phyloP scores from a whole-genome alignment of 2,329 filamentous ascomycete species.

The Cladosporium sp. region DNA sequence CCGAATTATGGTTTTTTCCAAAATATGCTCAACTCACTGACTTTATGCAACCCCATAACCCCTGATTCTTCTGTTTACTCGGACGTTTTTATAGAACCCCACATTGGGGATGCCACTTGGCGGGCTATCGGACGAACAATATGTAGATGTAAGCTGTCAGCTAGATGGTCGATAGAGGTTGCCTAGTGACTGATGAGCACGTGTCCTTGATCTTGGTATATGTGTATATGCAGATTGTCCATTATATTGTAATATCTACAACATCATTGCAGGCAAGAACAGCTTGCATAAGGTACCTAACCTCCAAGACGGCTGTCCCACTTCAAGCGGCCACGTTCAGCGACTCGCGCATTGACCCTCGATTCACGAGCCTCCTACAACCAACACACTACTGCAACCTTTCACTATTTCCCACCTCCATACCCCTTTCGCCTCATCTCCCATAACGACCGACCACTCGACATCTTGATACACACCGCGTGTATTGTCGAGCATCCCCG shows the following conservation, averaged over 20 bases:
- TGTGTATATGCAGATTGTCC: neutral
- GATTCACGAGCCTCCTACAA: constrained; percentile 16
- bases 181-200: neutral
- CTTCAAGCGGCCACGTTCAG: constrained; percentile 18
- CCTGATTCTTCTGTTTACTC: constrained; percentile 14
- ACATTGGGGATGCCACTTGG: constrained; percentile 12
- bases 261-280: neutral
- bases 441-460: neutral
- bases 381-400: constrained; percentile 2
- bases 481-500: neutral
- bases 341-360: constrained; percentile 14
- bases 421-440: neutral
- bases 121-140: neutral
- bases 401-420: neutral
- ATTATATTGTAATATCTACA: neutral
- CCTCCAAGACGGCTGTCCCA: constrained; percentile 7
- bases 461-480: neutral
- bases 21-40: neutral
- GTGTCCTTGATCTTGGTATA: neutral
- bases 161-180: neutral
- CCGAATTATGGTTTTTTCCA: neutral
- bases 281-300: neutral
- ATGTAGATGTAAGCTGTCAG: constrained; percentile 1
- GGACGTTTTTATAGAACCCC: constrained; percentile 4
- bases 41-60: neutral